Evolutionary conservation across 345 rosid genomes (phyloP), one percentile per base, ranked within the genome.

Genomic region (Pseudoturritis turrita): DNA sequence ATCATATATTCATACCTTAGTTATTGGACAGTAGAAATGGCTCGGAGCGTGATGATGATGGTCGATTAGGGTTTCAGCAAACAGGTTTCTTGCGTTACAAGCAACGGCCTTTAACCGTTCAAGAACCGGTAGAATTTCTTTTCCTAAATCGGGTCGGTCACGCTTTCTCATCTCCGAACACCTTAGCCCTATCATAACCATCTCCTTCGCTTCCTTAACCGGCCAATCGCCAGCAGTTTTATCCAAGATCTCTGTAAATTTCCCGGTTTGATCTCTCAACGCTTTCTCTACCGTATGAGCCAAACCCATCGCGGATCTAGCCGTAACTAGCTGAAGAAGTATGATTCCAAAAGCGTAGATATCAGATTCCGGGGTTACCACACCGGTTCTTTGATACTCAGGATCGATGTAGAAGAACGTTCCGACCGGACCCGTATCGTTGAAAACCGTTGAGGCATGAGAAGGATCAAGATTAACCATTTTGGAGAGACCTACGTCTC

Each of bases 401-500:
- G 98, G 98, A 68, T 93, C 98, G 0, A 90, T 84, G 77, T 93
- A 93, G 78, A 88, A 86, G 23, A 87, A 78, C 11, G 97, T 90
- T 36, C 98, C 98, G 1, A 86, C 96, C 1, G 89, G 96, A 15
- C 81, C 86, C 8, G 90, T 88, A n/a, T 86, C 85, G 59, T 77
- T 85, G 77, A 55, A 75, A 63, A 68, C 71, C 19, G 83, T 74
- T 51, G 89, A 78, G 61, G 68, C 56, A 33, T 46, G 68, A 11
- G 78, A 77, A 70, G 84, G 71, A 37, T 84, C 90, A 2, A 77
- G 68, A 25, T 72, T 66, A 22, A 89, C 80, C 80, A 83, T 78
- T 36, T 82, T 86, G 17, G 98, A 85, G 14, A 93, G 88, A 10
- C 98, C 98, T 21, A 93, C 94, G 70, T 93, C 97, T 53, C 98